These are phyloP conservation scores for Penicillium odoratum DNA, from an alignment of 495 filamentous ascomycete species.

Conservation along the genomic window DNA sequence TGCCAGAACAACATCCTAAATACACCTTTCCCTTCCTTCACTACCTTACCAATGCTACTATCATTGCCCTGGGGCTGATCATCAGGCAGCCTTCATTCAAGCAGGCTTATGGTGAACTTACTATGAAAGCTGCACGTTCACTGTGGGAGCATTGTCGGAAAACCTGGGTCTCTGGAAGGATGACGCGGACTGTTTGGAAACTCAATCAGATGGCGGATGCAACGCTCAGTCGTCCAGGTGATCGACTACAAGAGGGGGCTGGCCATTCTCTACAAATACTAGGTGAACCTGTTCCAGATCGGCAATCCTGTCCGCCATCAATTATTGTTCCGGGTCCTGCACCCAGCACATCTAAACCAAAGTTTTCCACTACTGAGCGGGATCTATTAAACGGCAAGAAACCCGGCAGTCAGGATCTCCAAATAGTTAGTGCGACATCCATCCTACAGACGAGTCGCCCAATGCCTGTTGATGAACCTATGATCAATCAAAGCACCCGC, in stretches of 20 bases:
- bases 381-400: not conserved
- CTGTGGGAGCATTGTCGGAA: constrained; percentile 25
- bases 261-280: not conserved
- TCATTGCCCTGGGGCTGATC: constrained; percentile 26
- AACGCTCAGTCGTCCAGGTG: not conserved
- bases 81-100: constrained; percentile 24
- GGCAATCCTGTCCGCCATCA: not conserved
- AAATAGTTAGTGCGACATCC: not conserved
- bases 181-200: constrained; percentile 25
- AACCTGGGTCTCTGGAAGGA: constrained; percentile 32
- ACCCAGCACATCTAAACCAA: not conserved
- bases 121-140: constrained; percentile 18
- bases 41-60: constrained; percentile 21
- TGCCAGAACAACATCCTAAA: constrained; percentile 26
- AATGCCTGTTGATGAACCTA: not conserved
- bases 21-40: constrained; percentile 32
- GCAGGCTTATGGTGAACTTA: constrained; percentile 9
- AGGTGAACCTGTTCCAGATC: not conserved
- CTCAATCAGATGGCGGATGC: constrained; percentile 26
- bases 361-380: not conserved
- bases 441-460: not conserved
- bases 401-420: not conserved
- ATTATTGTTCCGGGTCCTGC: not conserved
- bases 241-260: not conserved
- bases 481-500: not conserved